Conservation (phyloP, 2,329 filamentous ascomycete genomes). For the Colletotrichum sp. region DNA sequence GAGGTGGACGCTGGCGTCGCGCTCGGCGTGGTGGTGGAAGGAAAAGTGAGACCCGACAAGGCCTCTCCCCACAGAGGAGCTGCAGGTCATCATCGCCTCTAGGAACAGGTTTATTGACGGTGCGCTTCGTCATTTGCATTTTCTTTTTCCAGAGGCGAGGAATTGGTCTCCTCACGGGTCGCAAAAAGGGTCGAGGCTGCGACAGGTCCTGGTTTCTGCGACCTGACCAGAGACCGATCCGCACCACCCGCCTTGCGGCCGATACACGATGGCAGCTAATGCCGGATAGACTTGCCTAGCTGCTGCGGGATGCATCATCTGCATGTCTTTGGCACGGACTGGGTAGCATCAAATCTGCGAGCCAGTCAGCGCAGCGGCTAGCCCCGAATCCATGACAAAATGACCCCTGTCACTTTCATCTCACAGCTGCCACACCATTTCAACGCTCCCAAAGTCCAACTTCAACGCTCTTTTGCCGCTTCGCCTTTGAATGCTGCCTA, state of each 20-base stretch:
- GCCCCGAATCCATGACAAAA: slow-evolving; percentile 18
- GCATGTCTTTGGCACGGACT: slow-evolving; percentile 18
- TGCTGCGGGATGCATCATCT: slow-evolving; percentile 23
- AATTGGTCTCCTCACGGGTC: neutral
- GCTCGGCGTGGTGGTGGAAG: slow-evolving; percentile 24
- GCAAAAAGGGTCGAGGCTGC: slow-evolving; percentile 11
- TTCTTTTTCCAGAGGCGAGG: slow-evolving; percentile 1
- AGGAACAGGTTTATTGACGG: slow-evolving; percentile 13
- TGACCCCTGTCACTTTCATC: slow-evolving; percentile 16
- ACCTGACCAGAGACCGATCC: slow-evolving; percentile 18
- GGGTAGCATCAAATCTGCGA: slow-evolving; percentile 17
- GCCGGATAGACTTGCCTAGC: slow-evolving; percentile 22
- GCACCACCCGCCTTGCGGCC: slow-evolving; percentile 20
- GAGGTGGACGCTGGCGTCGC: slow-evolving; percentile 22
- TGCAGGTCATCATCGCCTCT: slow-evolving; percentile 23
- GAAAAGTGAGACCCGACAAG: slow-evolving; percentile 13
- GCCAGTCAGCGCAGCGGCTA: slow-evolving; percentile 20
- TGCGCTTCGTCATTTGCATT: slow-evolving; percentile 18
- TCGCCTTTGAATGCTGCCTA: neutral
- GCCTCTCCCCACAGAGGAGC: slow-evolving; percentile 5
- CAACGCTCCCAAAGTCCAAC: slow-evolving; percentile 4
- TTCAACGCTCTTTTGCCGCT: neutral
- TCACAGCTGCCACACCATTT: slow-evolving; percentile 21
- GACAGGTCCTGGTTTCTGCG: slow-evolving; percentile 11
- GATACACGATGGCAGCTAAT: slow-evolving; percentile 22